A percentile compares a stretch with the other conserved stretches of the same genome.
phyloP scores from a whole-genome alignment of 1,284 basidiomycete species.

The Marasmius oreades region DNA sequence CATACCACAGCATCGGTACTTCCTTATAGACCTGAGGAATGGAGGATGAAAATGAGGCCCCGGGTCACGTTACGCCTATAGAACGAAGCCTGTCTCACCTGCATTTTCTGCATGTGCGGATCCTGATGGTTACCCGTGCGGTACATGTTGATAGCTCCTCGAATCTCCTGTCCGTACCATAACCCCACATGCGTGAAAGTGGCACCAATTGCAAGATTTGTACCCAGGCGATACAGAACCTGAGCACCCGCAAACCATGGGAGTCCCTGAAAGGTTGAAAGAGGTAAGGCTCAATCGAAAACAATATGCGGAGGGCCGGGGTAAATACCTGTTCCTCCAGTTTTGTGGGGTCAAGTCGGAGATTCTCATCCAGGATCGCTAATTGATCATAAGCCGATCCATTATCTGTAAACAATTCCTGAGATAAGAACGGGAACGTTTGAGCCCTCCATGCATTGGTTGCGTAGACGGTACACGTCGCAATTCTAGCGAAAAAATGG shows the following conservation, averaged over 20 bases:
- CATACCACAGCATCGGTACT: conserved; percentile 63
- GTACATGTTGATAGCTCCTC: conserved; percentile 35
- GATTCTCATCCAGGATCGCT: conserved; percentile 32
- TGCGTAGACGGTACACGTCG: conserved; percentile 35
- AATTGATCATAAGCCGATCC: conserved; percentile 30
- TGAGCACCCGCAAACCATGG: conserved; percentile 42
- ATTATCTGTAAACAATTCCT: conserved; percentile 31
- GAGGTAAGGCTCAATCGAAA: too few species aligned
- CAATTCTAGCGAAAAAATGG: conserved; percentile 23
- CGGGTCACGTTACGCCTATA: too few species aligned
- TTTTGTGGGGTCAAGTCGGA: conserved; percentile 38
- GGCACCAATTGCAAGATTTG: conserved; percentile 38
- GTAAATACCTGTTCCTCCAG: conserved; percentile 33
- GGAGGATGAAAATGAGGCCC: neutral
- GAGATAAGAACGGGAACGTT: conserved; percentile 40
- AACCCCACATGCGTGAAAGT: conserved; percentile 45
- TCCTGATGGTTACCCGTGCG: conserved; percentile 19
- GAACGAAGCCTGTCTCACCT: too few species aligned
- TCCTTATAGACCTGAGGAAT: conserved; percentile 41
- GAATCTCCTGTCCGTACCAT: conserved; percentile 50
- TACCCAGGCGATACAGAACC: conserved; percentile 35
- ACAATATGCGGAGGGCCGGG: too few species aligned
- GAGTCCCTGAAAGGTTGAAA: conserved; percentile 28
- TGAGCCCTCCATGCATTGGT: conserved; percentile 39
- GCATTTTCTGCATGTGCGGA: conserved; percentile 16